Evolutionary conservation across 208 protist genomes (phyloP), one percentile per base, ranked within the genome.

Genomic region (Trypanosoma mega): DNA sequence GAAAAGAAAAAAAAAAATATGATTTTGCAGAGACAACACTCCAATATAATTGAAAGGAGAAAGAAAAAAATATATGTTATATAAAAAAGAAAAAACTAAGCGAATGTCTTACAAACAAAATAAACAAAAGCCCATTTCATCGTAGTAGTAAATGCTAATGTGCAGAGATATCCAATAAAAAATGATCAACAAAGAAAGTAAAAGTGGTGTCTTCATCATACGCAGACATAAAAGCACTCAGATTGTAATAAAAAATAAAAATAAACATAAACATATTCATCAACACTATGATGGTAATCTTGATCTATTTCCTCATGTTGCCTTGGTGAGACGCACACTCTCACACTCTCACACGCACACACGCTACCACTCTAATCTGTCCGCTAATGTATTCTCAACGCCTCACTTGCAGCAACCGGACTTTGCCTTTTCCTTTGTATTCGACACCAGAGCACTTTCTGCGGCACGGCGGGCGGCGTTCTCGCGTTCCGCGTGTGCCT

Each of bases 351-450:
- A n/a, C n/a, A n/a, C n/a, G n/a, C n/a, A n/a, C n/a, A n/a, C n/a
- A n/a, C n/a, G n/a, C n/a, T 23, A 5, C 18, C 39, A 5, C 52
- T 1, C 11, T 58, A n/a, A 27, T 41, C 30, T 58, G 29, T 41
- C 8, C 23, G 14, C 26, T 14, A 14, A 3, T 6, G 14, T 27
- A 48, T 45, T n/a, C 30, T 58, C 6, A 2, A 33, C 16, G 8
- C 3, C 23, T 27, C 27, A 47, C 46, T 33, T 82, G 31, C 63
- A 83, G 58, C 78, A 82, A 20, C 67, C 58, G 14, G 18, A 16
- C 39, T 78, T 82, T 11, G 70, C 60, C 60, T 85, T 85, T 16
- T 63, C 41, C 3, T 65, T 59, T 23, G 16, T 37, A 2, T 9
- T 46, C 21, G 16, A 23, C n/a, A n/a, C 26, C 11, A 37, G 27